These are phyloP conservation scores for Coemansia sp. DNA, from an alignment of 192 early-diverging fungal genomes.

Conservation along the genomic window DNA sequence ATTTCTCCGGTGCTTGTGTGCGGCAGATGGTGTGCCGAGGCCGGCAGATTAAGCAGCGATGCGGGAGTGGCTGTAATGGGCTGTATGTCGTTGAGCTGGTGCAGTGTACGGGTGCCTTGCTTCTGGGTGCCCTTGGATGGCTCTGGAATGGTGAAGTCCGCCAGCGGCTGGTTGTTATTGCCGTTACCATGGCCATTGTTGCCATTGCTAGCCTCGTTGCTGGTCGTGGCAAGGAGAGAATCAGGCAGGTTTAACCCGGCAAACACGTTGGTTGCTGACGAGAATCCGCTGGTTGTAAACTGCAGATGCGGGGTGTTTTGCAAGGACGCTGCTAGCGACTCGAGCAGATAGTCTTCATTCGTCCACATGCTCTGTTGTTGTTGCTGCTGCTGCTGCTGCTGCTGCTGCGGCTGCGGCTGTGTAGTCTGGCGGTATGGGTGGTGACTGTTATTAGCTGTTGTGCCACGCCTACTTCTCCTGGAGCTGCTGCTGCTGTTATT, in stretches of 20 bases:
- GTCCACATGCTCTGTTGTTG: slow-evolving; percentile 3
- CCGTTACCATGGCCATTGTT: no score
- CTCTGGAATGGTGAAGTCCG: background rate
- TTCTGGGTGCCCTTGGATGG: background rate
- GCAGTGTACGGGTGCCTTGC: slow-evolving; percentile 15
- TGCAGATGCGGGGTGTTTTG: slow-evolving; percentile 20
- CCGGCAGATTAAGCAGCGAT: slow-evolving; percentile 48
- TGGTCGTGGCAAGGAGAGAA: background rate
- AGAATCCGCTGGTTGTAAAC: background rate
- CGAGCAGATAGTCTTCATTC: slow-evolving; percentile 4
- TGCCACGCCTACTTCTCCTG: slow-evolving; percentile 1
- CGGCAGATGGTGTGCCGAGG: slow-evolving; percentile 51
- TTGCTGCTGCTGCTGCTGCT: slow-evolving; percentile 4
- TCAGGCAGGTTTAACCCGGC: slow-evolving; percentile 16
- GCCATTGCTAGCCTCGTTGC: background rate
- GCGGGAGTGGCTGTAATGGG: slow-evolving; percentile 32
- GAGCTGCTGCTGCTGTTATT: no score
- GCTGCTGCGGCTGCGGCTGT: background rate
- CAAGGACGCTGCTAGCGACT: slow-evolving; percentile 22
- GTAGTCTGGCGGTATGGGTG: background rate
- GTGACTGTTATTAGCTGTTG: background rate
- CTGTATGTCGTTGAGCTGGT: slow-evolving; percentile 25
- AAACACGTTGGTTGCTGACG: background rate
- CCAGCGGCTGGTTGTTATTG: background rate
- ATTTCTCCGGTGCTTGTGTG: slow-evolving; percentile 36